phyloP scores from a whole-genome alignment of 768 basidiomycete genomes.

The Lactarius psammicola region DNA sequence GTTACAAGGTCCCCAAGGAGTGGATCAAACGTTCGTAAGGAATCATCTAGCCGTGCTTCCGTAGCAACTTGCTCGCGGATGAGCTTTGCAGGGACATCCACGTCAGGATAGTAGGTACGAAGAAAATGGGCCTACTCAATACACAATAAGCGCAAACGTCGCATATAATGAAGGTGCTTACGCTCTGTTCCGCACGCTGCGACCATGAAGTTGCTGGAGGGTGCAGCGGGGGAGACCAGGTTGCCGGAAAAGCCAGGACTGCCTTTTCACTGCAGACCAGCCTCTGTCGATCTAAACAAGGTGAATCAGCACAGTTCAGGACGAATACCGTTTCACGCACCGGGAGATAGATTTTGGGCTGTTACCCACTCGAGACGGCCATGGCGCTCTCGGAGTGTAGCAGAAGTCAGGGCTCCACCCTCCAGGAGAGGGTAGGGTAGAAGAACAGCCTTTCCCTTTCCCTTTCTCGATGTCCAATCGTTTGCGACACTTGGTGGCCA shows the following conservation, averaged over 20 bases:
- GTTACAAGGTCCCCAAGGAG: constrained; percentile 55
- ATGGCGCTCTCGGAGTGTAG: constrained; percentile 49
- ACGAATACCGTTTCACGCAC: background rate
- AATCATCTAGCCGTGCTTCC: constrained; percentile 41
- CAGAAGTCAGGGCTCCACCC: constrained; percentile 44
- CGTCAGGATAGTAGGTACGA: constrained; percentile 71
- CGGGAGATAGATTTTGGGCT: constrained; percentile 33
- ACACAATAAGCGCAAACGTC: constrained; percentile 6
- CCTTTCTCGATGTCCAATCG: too few species aligned
- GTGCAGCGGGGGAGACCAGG: constrained; percentile 41
- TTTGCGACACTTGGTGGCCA: constrained; percentile 18
- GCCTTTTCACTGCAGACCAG: constrained; percentile 37
- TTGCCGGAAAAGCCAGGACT: constrained; percentile 57
- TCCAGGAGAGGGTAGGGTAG: constrained; percentile 52
- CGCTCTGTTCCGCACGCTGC: constrained; percentile 65
- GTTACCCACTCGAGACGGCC: constrained; percentile 55
- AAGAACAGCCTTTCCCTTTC: constrained; percentile 27
- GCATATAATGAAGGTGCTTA: constrained; percentile 36
- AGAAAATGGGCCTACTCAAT: constrained; percentile 60
- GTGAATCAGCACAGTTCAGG: constrained; percentile 16
- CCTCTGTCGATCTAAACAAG: constrained; percentile 33
- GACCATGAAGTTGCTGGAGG: constrained; percentile 38
- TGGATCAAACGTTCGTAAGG: constrained; percentile 54
- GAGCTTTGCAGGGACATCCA: constrained; percentile 65
- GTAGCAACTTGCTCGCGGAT: constrained; percentile 55